phyloP scores from a whole-genome alignment of 176 grass and related monocot species.

The Guadua angustifolia region DNA sequence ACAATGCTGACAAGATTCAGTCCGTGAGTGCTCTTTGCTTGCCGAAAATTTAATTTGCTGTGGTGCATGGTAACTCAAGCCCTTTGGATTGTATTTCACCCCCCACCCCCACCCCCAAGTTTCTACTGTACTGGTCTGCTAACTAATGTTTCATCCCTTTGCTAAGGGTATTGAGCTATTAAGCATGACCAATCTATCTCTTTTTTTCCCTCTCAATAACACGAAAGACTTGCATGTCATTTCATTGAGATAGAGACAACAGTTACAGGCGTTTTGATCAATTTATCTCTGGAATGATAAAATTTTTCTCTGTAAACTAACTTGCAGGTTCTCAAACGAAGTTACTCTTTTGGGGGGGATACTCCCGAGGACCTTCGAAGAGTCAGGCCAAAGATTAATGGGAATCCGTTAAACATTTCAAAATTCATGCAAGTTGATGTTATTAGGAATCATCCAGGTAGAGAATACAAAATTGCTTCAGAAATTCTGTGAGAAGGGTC shows the following conservation, averaged over 20 bases:
- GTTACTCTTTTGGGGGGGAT: constrained; percentile 45
- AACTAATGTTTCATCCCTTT: background rate
- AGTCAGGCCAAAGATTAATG: constrained; percentile 60
- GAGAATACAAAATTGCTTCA: background rate
- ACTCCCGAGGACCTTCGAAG: constrained; percentile 49
- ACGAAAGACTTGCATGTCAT: too few relatives aligned
- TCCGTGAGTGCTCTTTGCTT: constrained; percentile 47
- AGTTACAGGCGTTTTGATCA: background rate
- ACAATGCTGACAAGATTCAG: constrained; percentile 42
- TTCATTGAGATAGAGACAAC: too few relatives aligned
- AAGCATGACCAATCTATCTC: background rate
- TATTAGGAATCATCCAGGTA: constrained; percentile 51
- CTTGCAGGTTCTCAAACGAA: constrained; percentile 62
- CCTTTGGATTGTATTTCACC: background rate
- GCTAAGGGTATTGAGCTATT: background rate
- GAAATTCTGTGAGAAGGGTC: background rate
- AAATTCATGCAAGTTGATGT: constrained; percentile 66
- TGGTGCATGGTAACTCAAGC: constrained; percentile 6
- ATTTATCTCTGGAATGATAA: constrained; percentile 13
- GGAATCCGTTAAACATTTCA: constrained; percentile 45
- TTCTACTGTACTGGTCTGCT: background rate
- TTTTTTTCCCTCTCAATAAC: background rate
- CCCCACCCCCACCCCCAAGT: too few relatives aligned
- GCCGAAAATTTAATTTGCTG: background rate
- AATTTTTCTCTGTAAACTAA: constrained; percentile 18